Evolutionary conservation across 345 rosid species (phyloP).

Genomic region (Boechera stricta): DNA sequence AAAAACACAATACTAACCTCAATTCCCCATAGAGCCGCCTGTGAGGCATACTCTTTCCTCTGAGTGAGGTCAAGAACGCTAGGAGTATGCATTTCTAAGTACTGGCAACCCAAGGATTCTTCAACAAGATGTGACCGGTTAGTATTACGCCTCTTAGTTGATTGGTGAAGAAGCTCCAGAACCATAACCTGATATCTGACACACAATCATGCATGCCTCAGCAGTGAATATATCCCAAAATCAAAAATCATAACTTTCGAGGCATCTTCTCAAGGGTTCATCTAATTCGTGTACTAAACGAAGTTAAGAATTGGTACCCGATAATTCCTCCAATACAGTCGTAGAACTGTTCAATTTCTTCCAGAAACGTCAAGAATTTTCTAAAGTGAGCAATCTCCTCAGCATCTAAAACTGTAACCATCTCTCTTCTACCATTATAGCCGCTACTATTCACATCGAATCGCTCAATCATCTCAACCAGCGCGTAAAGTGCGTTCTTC

Average conservation of each 20-base stretch:
- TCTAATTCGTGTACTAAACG: background rate
- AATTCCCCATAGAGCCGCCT: conserved; percentile 95
- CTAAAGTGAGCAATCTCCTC: conserved; percentile 59
- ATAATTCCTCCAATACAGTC: conserved; percentile 94
- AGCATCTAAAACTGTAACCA: conserved; percentile 44
- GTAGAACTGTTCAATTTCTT: conserved; percentile 74
- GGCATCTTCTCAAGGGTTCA: background rate
- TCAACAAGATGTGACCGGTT: conserved; percentile 49
- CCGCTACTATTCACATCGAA: conserved; percentile 52
- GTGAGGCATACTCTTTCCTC: conserved; percentile 73
- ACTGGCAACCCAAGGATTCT: conserved; percentile 61
- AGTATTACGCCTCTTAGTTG: conserved; percentile 51
- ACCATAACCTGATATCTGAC: conserved; percentile 85
- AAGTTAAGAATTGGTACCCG: conserved; percentile 56
- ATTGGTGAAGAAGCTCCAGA: conserved; percentile 77
- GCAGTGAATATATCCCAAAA: conserved; percentile 25
- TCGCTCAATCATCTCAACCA: conserved; percentile 83
- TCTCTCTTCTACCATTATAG: conserved; percentile 40
- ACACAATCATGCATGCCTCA: conserved; percentile 39
- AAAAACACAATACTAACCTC: conserved; percentile 56
- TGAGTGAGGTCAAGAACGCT: conserved; percentile 74
- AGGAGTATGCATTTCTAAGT: conserved; percentile 78
- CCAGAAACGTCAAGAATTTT: conserved; percentile 57
- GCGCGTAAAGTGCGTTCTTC: conserved; percentile 68
- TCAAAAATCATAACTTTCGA: background rate